A percentile compares a stretch with the other conserved stretches of the same genome.
Evolutionary conservation across 2,329 filamentous ascomycete genomes (phyloP).

Genomic region (Pseudonectria buxi): DNA sequence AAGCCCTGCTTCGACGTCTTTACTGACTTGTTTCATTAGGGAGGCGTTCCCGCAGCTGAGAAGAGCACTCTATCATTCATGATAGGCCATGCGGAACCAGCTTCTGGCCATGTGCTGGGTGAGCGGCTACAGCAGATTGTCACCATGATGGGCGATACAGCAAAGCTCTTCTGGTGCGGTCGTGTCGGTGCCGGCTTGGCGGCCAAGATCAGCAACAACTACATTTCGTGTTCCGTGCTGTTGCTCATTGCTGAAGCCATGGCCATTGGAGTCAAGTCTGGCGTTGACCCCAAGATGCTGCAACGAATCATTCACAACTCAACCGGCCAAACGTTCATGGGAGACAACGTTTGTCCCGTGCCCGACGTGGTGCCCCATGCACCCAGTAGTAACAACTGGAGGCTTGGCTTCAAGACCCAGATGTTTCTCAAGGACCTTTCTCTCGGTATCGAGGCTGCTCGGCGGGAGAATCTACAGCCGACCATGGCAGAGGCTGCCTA

Average conservation of each 20-base stretch:
- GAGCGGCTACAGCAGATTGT: background rate
- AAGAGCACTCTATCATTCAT: conserved; percentile 1
- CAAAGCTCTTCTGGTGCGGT: conserved; percentile 4
- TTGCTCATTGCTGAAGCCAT: conserved; percentile 4
- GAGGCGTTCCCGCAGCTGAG: conserved; percentile 3
- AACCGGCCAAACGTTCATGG: conserved; percentile 6
- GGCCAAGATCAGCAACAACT: conserved; percentile 9
- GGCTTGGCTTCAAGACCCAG: conserved; percentile 3
- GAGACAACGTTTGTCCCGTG: conserved; percentile 2
- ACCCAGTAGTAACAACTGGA: conserved; percentile 7
- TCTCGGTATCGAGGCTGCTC: conserved; percentile 3
- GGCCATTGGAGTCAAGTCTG: conserved; percentile 6
- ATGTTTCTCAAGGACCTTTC: conserved; percentile 1
- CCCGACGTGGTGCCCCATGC: conserved; percentile 6
- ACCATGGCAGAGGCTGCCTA: conserved; percentile 3
- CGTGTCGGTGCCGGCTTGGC: conserved; percentile 2
- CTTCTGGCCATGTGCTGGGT: background rate
- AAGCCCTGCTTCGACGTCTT: background rate
- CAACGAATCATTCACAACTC: conserved; percentile 8
- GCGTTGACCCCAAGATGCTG: conserved; percentile 2
- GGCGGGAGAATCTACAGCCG: background rate
- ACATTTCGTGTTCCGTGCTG: conserved; percentile 3
- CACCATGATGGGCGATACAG: conserved; percentile 2
- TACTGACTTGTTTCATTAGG: background rate
- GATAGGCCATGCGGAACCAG: conserved; percentile 1